Evolutionary conservation across 352 stramenopile species (phyloP), one percentile per base, ranked within the genome.

Genomic region (Phytophthora hibernalis): DNA sequence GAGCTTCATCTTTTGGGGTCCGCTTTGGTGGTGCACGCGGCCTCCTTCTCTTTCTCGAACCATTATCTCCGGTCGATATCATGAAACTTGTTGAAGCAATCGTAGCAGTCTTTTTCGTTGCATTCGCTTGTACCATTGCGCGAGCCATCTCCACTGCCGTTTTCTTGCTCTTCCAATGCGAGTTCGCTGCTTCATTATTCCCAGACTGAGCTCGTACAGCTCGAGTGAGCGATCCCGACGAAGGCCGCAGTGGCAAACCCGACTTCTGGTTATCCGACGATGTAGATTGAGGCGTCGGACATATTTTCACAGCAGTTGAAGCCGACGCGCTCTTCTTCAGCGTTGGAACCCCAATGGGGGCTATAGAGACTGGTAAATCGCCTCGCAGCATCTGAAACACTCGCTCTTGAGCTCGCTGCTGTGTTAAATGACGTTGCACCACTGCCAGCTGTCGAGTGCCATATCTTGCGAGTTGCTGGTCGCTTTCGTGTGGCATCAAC

Each of bases 391-490:
- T 55, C 15, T 78, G 68, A 9, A 80, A 54, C 12, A 93, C 82
- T 6, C 84, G 80, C 51, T 87, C 80, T 21, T 77, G 62, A 26
- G 82, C 84, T 48, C 84, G 59, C 18, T 77, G 52, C 26, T 88
- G 75, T 43, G 87, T 79, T 20, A 84, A 58, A 37, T 93, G 82
- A 0, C 69, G 66, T 20, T 83, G 73, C 12, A 93, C 74, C 5
- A 87, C 54, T 8, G 72, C 70, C 31, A 93, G 54, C 57, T 93
- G 78, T 26, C 83, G 71, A 12, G 58, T 56, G 2, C 81, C 76
- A 66, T 93, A 93, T 64, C 86, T 80, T 42, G 49, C 82, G 11
- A 93, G 68, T 40, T 80, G 79, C 28, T 73, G 58, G 28, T 91
- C 82, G 15, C 73, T 74, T 16, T 70, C 63, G 9, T 76, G 56